Evolutionary conservation across 176 grass and related monocot species (phyloP).

Genomic region (maize (Zea mays)): DNA sequence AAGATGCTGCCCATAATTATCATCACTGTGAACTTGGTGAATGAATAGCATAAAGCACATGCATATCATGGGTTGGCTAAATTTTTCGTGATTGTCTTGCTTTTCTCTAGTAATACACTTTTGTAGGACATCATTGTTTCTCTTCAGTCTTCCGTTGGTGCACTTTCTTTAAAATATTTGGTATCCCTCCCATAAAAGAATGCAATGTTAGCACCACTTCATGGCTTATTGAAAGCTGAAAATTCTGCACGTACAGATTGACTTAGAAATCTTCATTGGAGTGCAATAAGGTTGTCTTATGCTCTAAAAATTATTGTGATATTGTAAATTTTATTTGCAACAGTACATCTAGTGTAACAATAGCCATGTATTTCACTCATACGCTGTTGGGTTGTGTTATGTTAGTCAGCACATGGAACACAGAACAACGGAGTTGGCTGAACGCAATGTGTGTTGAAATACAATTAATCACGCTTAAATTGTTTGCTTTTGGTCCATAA

Average conservation of each 20-base stretch:
- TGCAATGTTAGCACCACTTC: not conserved
- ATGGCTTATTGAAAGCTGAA: not conserved
- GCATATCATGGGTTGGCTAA: not conserved
- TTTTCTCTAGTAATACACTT: not conserved
- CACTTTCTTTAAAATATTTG: not conserved
- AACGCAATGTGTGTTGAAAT: not conserved
- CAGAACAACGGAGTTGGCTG: not conserved
- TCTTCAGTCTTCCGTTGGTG: not conserved
- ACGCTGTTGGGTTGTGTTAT: not conserved
- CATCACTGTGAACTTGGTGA: constrained; percentile 1
- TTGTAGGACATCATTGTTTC: not conserved
- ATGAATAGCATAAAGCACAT: not conserved
- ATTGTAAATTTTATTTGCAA: not conserved
- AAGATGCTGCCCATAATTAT: not conserved
- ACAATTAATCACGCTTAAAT: not conserved
- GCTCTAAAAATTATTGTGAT: not conserved
- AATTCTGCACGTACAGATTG: not conserved
- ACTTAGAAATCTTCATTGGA: not conserved
- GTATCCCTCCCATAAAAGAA: not conserved
- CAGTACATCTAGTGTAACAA: not conserved
- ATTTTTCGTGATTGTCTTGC: not conserved
- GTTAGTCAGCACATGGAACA: not conserved
- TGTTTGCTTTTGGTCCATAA: not conserved
- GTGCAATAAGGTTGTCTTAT: not conserved
- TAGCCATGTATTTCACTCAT: not conserved